A percentile compares a stretch with the other conserved stretches of the same genome.
These are phyloP conservation scores for Oryza glaberrima DNA, from an alignment of 176 grass and related monocot species.

Conservation along the genomic window DNA sequence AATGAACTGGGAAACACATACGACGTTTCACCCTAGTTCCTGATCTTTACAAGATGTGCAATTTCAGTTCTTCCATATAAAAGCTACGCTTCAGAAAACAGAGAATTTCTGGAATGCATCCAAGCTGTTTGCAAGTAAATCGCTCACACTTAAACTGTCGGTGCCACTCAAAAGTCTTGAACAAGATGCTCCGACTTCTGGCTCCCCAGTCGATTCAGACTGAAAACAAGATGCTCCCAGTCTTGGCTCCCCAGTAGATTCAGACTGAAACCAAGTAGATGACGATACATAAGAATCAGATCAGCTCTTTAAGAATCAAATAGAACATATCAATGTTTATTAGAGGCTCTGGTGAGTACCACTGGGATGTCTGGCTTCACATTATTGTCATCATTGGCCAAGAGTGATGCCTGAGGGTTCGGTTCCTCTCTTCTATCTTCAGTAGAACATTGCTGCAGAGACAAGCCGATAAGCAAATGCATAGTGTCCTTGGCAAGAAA, in stretches of 20 bases:
- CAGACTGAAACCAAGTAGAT: slow-evolving; percentile 38
- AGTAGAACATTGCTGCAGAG: slow-evolving; percentile 43
- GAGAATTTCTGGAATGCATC: slow-evolving; percentile 89
- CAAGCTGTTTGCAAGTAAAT: slow-evolving; percentile 63
- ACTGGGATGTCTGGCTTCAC: slow-evolving; percentile 38
- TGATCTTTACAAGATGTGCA: slow-evolving; percentile 22
- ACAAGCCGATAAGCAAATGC: slow-evolving; percentile 24
- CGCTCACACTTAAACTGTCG: slow-evolving; percentile 60
- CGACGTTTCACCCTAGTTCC: not conserved
- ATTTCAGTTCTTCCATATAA: not conserved
- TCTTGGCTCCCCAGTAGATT: slow-evolving; percentile 18
- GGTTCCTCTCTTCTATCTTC: slow-evolving; percentile 14
- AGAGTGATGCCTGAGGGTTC: not conserved
- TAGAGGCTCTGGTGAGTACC: slow-evolving; percentile 30
- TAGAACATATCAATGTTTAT: slow-evolving; percentile 17
- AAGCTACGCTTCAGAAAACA: slow-evolving; percentile 49
- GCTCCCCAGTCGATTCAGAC: slow-evolving; percentile 16
- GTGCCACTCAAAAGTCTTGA: slow-evolving; percentile 61
- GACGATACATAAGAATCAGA: slow-evolving; percentile 13
- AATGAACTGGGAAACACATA: slow-evolving; percentile 20
- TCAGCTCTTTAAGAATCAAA: slow-evolving; percentile 12
- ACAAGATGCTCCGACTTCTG: slow-evolving; percentile 44
- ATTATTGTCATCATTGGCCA: slow-evolving; percentile 27
- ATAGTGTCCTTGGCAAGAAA: slow-evolving; percentile 7
- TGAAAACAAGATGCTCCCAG: slow-evolving; percentile 28